phyloP scores from a whole-genome alignment of 106 monocot species.

The Allium sativum region DNA sequence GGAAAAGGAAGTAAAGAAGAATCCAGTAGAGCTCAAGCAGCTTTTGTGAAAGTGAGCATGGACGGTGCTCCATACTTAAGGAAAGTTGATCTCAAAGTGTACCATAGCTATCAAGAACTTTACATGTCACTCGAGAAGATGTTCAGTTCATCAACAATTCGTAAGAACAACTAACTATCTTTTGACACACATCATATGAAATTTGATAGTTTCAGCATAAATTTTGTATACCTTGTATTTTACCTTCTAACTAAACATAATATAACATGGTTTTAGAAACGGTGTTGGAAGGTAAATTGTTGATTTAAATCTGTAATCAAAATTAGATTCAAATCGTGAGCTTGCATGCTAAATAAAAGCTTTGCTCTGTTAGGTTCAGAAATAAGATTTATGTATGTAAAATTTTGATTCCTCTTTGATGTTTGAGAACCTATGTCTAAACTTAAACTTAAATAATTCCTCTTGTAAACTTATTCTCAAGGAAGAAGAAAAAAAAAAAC shows the following conservation, averaged over 20 bases:
- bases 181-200: neutral
- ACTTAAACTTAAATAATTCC: too few species aligned
- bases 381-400: too few species aligned
- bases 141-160: conserved; percentile 64
- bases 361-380: too few species aligned
- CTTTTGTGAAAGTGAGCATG: conserved; percentile 83
- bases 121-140: conserved; percentile 59
- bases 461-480: too few species aligned
- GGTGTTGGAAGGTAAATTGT: neutral
- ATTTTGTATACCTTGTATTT: too few species aligned
- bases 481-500: neutral
- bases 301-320: neutral
- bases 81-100: conserved; percentile 80
- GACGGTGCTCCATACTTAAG: conserved; percentile 92
- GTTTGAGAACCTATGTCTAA: too few species aligned
- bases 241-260: neutral
- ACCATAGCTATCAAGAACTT: conserved; percentile 60
- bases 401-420: too few species aligned
- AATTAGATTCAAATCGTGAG: neutral
- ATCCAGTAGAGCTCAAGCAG: conserved; percentile 11
- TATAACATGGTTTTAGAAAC: neutral
- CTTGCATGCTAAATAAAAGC: too few species aligned
- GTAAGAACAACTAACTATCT: conserved; percentile 11
- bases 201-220: too few species aligned
- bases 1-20: conserved; percentile 25